Base-by-base conservation (phyloP, 2,329 filamentous ascomycete genomes). In the Penicillium sp. region DNA sequence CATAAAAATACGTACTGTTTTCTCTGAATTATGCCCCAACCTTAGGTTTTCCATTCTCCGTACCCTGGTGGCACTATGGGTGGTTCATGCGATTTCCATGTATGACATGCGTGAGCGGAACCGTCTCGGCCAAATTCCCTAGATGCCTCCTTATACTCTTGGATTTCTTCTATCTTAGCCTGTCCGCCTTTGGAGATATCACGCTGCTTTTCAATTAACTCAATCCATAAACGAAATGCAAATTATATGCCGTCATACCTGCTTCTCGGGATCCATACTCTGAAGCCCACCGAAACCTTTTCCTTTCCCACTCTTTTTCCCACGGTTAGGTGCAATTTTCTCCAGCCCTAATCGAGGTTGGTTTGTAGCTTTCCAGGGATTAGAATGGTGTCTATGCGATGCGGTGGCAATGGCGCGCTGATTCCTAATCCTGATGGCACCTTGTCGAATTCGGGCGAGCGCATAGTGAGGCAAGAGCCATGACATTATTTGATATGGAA, bases 291-390 rank as follows among this genome's bases (percentile, higher is more conserved):
- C 67, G 13, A 60, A 60, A 6, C 66, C 68, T 21, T 53, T 59
- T 26, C 66, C 64, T 54, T 64, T 68, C 16, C 68, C 68, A 33
- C 68, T 67, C 33, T 70, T 71, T 24, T 59, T 61, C 1, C 68
- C 70, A 29, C 68, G 67, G 21, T 65, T 65, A 29, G 64, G 63
- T 24, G 58, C 66, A 13, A 70, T 69, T 33, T 64, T 60, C 21
- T 61, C 62, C 13, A 71, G 42, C 39, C 68, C 62, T 3, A 66
- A 60, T 37, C 51, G 66, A 16, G 71, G 58, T 9, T 71, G 67
- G 54, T 74, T 74, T 51, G 65, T 63, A 60, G 74, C 73, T 59
- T 75, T 75, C n/a, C 70, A 69, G 24, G 71, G 68, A 52, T 73
- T 69, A 1, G 68, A 65, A 33, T 70, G 63, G 3, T 69, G 16